Evolutionary conservation across 148 eudicot species (phyloP).

Genomic region (Vaccinium darrowii): DNA sequence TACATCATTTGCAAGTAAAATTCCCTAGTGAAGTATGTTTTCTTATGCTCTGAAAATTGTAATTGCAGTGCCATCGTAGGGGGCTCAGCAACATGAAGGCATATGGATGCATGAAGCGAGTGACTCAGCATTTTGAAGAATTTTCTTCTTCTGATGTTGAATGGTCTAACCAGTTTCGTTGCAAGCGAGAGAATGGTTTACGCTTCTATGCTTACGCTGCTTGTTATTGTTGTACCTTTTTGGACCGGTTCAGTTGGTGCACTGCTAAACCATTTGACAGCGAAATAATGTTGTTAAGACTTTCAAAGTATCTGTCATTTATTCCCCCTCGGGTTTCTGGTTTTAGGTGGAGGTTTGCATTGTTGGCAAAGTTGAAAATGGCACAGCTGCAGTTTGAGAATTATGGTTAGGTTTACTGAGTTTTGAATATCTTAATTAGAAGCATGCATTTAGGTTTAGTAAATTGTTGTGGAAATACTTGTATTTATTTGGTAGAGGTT

Average conservation of each 20-base stretch:
- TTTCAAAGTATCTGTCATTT: not conserved
- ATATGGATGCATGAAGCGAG: not conserved
- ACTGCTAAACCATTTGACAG: not conserved
- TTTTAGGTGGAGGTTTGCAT: too few species aligned
- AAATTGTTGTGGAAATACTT: too few species aligned
- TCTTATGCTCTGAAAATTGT: not conserved
- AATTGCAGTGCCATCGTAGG: slow-evolving; percentile 19
- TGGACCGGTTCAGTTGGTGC: not conserved
- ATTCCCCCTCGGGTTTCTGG: too few species aligned
- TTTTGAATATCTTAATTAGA: too few species aligned
- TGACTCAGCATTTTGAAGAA: not conserved
- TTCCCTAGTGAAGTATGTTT: not conserved
- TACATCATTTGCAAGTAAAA: not conserved
- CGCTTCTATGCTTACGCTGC: not conserved
- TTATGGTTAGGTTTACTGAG: too few species aligned
- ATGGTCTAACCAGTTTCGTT: not conserved
- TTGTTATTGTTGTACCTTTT: slow-evolving; percentile 2
- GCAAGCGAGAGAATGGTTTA: not conserved
- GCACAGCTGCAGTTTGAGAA: too few species aligned
- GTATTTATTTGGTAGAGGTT: too few species aligned
- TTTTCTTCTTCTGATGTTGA: not conserved
- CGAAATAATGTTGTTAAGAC: not conserved
- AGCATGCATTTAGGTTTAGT: too few species aligned
- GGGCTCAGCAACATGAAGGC: not conserved
- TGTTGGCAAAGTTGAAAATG: too few species aligned